These are phyloP conservation scores for Lachnellula arida DNA, from an alignment of 2,329 filamentous ascomycete genomes.

Conservation along the genomic window DNA sequence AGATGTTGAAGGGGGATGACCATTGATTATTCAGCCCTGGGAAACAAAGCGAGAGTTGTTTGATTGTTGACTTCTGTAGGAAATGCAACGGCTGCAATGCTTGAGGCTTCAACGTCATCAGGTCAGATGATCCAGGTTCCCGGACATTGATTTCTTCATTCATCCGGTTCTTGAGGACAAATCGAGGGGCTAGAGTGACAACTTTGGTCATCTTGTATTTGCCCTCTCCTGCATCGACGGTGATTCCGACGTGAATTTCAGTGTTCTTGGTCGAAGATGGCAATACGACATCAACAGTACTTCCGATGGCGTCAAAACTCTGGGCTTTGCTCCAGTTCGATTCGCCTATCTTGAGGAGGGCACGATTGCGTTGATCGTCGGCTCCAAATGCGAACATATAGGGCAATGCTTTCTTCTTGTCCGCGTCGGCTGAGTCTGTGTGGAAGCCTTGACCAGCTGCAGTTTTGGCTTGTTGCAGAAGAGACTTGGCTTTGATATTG, in stretches of 20 bases:
- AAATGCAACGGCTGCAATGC: slow-evolving; percentile 84
- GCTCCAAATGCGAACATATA: slow-evolving; percentile 94
- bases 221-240: slow-evolving; percentile 83
- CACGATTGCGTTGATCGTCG: slow-evolving; percentile 88
- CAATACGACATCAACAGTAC: slow-evolving; percentile 81
- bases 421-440: slow-evolving; percentile 42
- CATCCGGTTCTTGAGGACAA: slow-evolving; percentile 90
- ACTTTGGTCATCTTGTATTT: slow-evolving; percentile 98
- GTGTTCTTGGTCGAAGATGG: slow-evolving; percentile 63
- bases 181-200: slow-evolving; percentile 86
- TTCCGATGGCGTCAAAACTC: slow-evolving; percentile 96
- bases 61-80: slow-evolving; percentile 74
- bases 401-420: slow-evolving; percentile 70
- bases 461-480: slow-evolving; percentile 75
- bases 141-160: slow-evolving; percentile 84
- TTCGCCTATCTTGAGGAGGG: slow-evolving; percentile 79
- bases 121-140: slow-evolving; percentile 85
- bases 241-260: slow-evolving; percentile 89
- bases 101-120: slow-evolving; percentile 72
- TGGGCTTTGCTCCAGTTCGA: slow-evolving; percentile 97
- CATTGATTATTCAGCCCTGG: slow-evolving; percentile 94
- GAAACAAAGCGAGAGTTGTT: slow-evolving; percentile 90
- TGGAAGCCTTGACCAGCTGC: slow-evolving; percentile 75
- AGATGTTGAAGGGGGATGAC: slow-evolving; percentile 97
- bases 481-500: slow-evolving; percentile 81